Conservation (phyloP, 192 early-diverging fungal species). For the Linnemannia exigua region DNA sequence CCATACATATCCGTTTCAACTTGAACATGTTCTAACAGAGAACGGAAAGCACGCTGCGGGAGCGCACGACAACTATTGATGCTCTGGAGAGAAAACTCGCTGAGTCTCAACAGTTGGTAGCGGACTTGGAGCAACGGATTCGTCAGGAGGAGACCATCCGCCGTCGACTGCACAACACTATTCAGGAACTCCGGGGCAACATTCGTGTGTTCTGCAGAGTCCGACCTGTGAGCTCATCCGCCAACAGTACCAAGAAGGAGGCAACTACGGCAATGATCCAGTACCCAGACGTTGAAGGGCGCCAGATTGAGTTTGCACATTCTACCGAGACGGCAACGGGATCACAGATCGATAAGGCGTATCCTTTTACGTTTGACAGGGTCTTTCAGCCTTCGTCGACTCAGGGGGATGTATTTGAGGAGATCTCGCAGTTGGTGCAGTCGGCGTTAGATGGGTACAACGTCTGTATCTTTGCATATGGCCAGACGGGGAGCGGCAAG, state of each 20-base stretch:
- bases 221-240: constrained; percentile 74
- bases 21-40: not conserved
- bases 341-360: constrained; percentile 62
- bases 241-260: constrained; percentile 9
- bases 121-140: constrained; percentile 40
- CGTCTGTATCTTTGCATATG: constrained; percentile 98
- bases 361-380: constrained; percentile 88
- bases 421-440: constrained; percentile 97
- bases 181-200: constrained; percentile 97
- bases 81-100: constrained; percentile 18
- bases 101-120: constrained; percentile 10
- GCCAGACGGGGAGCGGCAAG: constrained; percentile 96
- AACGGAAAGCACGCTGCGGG: constrained; percentile 47
- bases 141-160: constrained; percentile 77
- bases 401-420: constrained; percentile 90
- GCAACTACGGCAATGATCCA: constrained; percentile 29
- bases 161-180: constrained; percentile 90
- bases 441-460: constrained; percentile 97
- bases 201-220: constrained; percentile 98
- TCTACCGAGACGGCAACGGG: constrained; percentile 46
- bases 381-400: constrained; percentile 79
- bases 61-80: constrained; percentile 62
- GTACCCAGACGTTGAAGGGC: constrained; percentile 36
- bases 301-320: constrained; percentile 82
- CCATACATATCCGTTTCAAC: not conserved